Evolutionary conservation across 192 early-diverging fungal species (phyloP).

Genomic region (Mortierella antarctica): DNA sequence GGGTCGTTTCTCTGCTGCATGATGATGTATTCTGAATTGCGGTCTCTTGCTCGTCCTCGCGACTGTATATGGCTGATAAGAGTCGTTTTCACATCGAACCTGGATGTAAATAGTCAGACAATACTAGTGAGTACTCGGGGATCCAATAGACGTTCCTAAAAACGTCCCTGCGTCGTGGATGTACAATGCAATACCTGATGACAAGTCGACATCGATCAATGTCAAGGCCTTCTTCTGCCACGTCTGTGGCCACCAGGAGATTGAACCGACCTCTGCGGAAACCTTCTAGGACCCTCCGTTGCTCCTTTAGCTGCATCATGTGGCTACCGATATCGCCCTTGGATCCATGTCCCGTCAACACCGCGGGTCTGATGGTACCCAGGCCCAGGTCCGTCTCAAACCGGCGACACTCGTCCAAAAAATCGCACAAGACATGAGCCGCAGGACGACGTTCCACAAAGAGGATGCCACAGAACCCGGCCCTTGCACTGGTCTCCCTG

Average conservation of each 20-base stretch:
- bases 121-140: not conserved
- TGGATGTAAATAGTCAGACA: slow-evolving; percentile 9
- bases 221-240: slow-evolving; percentile 96
- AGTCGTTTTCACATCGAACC: slow-evolving; percentile 82
- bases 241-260: slow-evolving; percentile 88
- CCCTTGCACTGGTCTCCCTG: not conserved
- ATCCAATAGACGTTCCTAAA: not conserved
- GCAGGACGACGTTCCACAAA: slow-evolving; percentile 82
- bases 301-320: slow-evolving; percentile 61
- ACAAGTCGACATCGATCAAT: slow-evolving; percentile 91
- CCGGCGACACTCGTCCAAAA: slow-evolving; percentile 61
- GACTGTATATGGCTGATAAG: slow-evolving; percentile 87
- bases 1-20: slow-evolving; percentile 48
- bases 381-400: slow-evolving; percentile 56
- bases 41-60: slow-evolving; percentile 83
- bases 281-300: slow-evolving; percentile 68
- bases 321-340: slow-evolving; percentile 46
- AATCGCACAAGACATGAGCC: slow-evolving; percentile 62
- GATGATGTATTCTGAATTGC: slow-evolving; percentile 79
- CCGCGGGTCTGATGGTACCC: slow-evolving; percentile 53
- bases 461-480: slow-evolving; percentile 84
- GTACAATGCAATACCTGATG: slow-evolving; percentile 62
- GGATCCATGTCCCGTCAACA: slow-evolving; percentile 72
- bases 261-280: slow-evolving; percentile 79
- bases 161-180: too few species aligned